Conservation (phyloP, 805 yeast genomes). For the Myxozyma nipponensis region DNA sequence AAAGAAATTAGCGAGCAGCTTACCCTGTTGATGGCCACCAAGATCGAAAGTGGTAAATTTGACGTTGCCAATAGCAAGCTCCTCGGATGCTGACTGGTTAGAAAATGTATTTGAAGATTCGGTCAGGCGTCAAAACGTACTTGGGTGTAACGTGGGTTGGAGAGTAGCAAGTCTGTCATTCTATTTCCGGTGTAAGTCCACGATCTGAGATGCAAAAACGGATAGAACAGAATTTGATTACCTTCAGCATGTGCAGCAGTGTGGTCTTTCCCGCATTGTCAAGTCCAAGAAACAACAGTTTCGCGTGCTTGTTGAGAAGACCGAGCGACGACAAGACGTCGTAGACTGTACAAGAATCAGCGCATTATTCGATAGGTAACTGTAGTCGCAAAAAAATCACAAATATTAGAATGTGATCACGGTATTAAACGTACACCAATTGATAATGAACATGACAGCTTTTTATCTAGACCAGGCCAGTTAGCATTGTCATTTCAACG, state of each 20-base stretch:
- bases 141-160: constrained; percentile 96
- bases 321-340: constrained; percentile 77
- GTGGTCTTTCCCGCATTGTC: constrained; percentile 99
- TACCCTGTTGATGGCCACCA: constrained; percentile 89
- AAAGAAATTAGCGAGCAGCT: not conserved
- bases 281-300: constrained; percentile 88
- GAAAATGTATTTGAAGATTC: not conserved
- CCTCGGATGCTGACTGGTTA: constrained; percentile 69
- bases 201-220: not conserved
- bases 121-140: constrained; percentile 22
- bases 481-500: not conserved
- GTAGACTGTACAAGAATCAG: constrained; percentile 46
- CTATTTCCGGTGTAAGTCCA: constrained; percentile 30
- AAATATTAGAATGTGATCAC: not conserved
- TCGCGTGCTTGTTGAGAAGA: constrained; percentile 91
- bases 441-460: constrained; percentile 28
- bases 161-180: constrained; percentile 96
- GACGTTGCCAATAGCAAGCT: constrained; percentile 91
- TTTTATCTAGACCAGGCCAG: not conserved
- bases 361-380: not conserved
- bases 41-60: constrained; percentile 96
- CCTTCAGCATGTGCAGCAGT: constrained; percentile 70
- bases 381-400: not conserved
- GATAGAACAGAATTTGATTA: not conserved
- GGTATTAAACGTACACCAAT: constrained; percentile 28